phyloP scores from a whole-genome alignment of 2,329 filamentous ascomycete genomes.

The Pseudogymnoascus sp. region DNA sequence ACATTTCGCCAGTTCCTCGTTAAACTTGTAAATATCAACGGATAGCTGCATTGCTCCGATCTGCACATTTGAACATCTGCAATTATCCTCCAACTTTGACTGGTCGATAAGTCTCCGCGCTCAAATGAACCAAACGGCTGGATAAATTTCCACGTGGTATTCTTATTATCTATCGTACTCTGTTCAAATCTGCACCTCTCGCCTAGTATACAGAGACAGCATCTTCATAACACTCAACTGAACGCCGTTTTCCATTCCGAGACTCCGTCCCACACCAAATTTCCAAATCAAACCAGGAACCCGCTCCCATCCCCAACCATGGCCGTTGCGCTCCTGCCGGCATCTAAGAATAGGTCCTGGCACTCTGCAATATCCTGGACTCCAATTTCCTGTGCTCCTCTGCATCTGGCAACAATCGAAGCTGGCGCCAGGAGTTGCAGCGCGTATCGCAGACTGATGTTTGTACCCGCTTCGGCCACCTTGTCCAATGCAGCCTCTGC shows the following conservation, averaged over 20 bases:
- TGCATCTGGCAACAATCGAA: conserved; percentile 81
- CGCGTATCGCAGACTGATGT: conserved; percentile 85
- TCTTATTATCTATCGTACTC: conserved; percentile 9
- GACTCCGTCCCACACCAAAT: conserved; percentile 9
- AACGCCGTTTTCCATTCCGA: conserved; percentile 10
- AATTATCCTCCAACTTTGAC: background rate
- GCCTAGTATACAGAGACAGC: conserved; percentile 5
- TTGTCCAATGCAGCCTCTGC: conserved; percentile 78
- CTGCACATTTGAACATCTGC: background rate
- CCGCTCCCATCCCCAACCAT: conserved; percentile 54
- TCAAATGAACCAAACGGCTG: background rate
- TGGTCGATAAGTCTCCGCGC: background rate
- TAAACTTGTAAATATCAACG: conserved; percentile 1
- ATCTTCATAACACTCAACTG: conserved; percentile 1
- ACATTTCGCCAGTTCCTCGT: background rate
- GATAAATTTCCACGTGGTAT: conserved; percentile 4
- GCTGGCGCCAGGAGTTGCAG: conserved; percentile 64
- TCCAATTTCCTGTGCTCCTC: conserved; percentile 68
- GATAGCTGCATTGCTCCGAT: background rate
- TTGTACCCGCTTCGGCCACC: conserved; percentile 77
- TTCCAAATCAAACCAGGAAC: conserved; percentile 40
- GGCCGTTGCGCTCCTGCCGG: conserved; percentile 65
- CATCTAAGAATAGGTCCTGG: conserved; percentile 77
- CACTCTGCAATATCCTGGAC: conserved; percentile 71
- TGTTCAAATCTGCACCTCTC: background rate